phyloP scores from a whole-genome alignment of 192 early-diverging fungal genomes.

The Chytriomyces hyalinus region DNA sequence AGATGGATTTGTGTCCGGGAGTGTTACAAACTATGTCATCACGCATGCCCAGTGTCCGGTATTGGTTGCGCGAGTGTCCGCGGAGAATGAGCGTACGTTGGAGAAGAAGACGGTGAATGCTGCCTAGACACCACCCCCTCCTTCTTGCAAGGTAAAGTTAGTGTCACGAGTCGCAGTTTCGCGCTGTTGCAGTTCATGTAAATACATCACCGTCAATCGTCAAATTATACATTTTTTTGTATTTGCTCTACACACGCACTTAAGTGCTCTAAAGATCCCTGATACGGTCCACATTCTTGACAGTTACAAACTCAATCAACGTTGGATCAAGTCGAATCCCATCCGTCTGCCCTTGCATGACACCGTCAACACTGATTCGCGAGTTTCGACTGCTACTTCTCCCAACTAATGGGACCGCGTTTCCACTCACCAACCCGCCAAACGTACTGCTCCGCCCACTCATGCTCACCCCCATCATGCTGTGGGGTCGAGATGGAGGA shows the following conservation, averaged over 20 bases:
- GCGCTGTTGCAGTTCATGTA: no score
- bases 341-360: constrained; percentile 5
- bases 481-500: no score
- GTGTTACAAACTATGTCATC: constrained; percentile 44
- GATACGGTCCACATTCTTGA: constrained; percentile 20
- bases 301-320: constrained; percentile 10
- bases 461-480: background rate
- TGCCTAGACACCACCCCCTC: no score
- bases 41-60: constrained; percentile 44
- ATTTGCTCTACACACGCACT: no score
- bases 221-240: no score
- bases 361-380: background rate
- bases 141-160: no score
- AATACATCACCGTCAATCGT: no score
- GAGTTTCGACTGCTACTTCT: background rate
- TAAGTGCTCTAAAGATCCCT: constrained; percentile 8
- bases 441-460: background rate
- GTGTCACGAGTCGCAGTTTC: no score
- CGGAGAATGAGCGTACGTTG: constrained; percentile 23
- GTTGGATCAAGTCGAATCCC: constrained; percentile 26
- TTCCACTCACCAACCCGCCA: background rate
- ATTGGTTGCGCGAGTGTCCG: constrained; percentile 42
- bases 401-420: background rate
- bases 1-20: constrained; percentile 46
- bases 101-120: background rate